Evolutionary conservation across 139 green algal species (phyloP).

Genomic region (Haematococcus lacustris): DNA sequence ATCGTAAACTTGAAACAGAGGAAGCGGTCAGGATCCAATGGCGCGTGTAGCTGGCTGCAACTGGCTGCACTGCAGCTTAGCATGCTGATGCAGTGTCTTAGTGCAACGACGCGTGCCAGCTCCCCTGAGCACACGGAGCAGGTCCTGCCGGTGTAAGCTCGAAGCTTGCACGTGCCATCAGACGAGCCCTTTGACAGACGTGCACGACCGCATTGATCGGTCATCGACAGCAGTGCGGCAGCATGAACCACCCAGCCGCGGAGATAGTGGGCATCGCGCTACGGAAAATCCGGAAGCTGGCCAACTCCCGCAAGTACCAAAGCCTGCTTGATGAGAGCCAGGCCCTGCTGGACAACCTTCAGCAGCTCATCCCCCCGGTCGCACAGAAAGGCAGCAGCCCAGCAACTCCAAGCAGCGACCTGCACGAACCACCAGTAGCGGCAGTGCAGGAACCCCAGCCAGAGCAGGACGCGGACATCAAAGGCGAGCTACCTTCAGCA

Average conservation of each 20-base stretch:
- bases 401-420: neutral
- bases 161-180: neutral
- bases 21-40: no score
- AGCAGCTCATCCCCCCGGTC: slow-evolving; percentile 17
- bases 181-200: neutral
- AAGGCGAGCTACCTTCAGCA: neutral
- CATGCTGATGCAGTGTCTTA: neutral
- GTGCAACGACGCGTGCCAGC: neutral
- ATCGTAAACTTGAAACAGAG: no score
- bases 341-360: slow-evolving; percentile 34
- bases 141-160: neutral
- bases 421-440: neutral
- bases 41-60: neutral
- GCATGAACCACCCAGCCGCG: slow-evolving; percentile 33
- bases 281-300: slow-evolving; percentile 38
- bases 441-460: slow-evolving; percentile 5
- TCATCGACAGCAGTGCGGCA: neutral
- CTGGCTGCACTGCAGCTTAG: neutral
- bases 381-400: neutral
- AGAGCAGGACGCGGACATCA: neutral
- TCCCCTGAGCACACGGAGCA: neutral
- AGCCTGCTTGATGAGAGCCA: slow-evolving; percentile 31
- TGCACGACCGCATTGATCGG: neutral
- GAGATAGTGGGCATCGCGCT: slow-evolving; percentile 41
- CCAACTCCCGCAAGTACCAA: slow-evolving; percentile 23